Base-by-base conservation (phyloP, 108 stramenopile genomes). In the Nitzschia inconspicua region DNA sequence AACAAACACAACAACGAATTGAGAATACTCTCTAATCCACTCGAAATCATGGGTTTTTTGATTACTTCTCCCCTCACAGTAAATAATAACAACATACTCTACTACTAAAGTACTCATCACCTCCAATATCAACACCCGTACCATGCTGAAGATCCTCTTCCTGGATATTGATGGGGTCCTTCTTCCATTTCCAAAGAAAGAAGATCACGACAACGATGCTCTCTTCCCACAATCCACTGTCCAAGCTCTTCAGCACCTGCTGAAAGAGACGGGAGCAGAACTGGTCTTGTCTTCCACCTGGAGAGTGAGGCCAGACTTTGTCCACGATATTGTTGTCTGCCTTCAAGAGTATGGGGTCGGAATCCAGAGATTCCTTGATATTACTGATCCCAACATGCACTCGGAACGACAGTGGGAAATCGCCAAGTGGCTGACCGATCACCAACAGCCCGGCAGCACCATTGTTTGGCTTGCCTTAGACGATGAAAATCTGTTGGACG, bases 101-200 rank as follows among this genome's bases (percentile, higher is more conserved):
- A n/a, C n/a, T n/a, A n/a, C n/a, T n/a, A n/a, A n/a, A n/a, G n/a
- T n/a, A n/a, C n/a, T n/a, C n/a, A n/a, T n/a, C n/a, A n/a, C n/a
- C n/a, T n/a, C n/a, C n/a, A n/a, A n/a, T n/a, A n/a, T n/a, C n/a
- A n/a, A n/a, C n/a, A n/a, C n/a, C n/a, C n/a, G n/a, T n/a, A n/a
- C n/a, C n/a, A 54, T 35, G n/a, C 36, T 54, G 1, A 61, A 58
- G 37, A 57, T 88, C 24, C 75, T 88, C 23, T 88, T 88, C 65
- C 50, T 88, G 16, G 86, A 88, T 43, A 88, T 88, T 25, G 86
- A 88, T 58, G 86, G 86, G 8, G 86, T 88, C 4, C 70, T 88
- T 26, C 76, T 88, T 32, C 86, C 86, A 8, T 88, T 88, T 57
- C 65, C 54, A 0, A 19, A 58, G 27, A 34, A 31, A 32, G 41